These are phyloP conservation scores for Phlebiopsis gigantea DNA, from an alignment of 768 basidiomycete species.

Conservation along the genomic window DNA sequence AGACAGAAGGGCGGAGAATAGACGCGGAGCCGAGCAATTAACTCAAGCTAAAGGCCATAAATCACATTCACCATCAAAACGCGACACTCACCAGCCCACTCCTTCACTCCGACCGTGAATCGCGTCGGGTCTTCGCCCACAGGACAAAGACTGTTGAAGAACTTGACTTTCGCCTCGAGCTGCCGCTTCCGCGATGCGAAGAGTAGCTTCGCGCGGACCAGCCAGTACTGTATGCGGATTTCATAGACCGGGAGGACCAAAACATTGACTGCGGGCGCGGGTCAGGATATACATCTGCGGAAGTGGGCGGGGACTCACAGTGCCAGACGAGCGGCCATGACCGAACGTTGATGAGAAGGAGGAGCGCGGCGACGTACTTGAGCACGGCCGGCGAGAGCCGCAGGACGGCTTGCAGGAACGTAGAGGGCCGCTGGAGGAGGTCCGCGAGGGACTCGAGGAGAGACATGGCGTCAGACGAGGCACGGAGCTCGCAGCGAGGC, in stretches of 20 bases:
- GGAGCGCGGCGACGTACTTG: conserved; percentile 39
- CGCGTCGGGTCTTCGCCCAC: conserved; percentile 40
- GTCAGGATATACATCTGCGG: background rate
- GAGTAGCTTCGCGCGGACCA: conserved; percentile 30
- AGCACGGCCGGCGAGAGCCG: conserved; percentile 14
- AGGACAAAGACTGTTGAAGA: conserved; percentile 4
- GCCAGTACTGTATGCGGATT: conserved; percentile 28
- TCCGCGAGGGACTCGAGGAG: background rate
- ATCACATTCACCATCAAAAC: background rate
- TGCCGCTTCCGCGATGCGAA: conserved; percentile 22
- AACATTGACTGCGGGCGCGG: conserved; percentile 39
- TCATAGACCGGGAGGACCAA: conserved; percentile 41
- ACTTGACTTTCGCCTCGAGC: background rate
- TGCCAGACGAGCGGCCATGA: conserved; percentile 69
- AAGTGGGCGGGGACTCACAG: conserved; percentile 36
- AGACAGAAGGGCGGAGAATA: too few relatives aligned
- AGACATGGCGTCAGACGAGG: background rate
- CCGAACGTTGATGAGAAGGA: conserved; percentile 54
- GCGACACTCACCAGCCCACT: conserved; percentile 56
- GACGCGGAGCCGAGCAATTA: too few relatives aligned
- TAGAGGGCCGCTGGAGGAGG: background rate
- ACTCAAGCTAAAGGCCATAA: too few relatives aligned
- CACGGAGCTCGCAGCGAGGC: background rate
- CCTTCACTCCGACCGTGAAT: conserved; percentile 32
- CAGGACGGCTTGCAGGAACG: conserved; percentile 2